Evolutionary conservation across 2,329 filamentous ascomycete species (phyloP).

Genomic region (Monosporascus sp.): DNA sequence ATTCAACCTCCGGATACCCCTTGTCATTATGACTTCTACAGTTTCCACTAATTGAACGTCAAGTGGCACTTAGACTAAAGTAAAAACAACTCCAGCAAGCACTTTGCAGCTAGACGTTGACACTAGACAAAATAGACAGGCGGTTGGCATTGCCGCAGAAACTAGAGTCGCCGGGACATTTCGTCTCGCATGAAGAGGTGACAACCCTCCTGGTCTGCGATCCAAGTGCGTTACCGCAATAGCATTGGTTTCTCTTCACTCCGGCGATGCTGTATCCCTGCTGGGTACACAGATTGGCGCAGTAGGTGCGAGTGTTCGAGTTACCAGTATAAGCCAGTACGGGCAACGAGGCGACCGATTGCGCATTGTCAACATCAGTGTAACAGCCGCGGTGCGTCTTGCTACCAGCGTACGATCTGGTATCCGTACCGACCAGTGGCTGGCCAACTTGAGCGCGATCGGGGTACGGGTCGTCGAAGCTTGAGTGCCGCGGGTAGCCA

Average conservation of each 20-base stretch:
- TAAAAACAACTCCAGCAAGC: too few relatives aligned
- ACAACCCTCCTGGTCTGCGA: constrained; percentile 1
- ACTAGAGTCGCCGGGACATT: constrained; percentile 1
- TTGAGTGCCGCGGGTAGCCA: constrained; percentile 1
- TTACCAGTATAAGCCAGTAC: constrained; percentile 1
- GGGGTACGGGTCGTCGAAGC: constrained; percentile 1
- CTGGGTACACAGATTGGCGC: neutral
- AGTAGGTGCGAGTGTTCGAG: constrained; percentile 1
- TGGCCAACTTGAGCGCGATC: neutral
- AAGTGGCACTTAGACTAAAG: too few relatives aligned
- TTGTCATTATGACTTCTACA: too few relatives aligned
- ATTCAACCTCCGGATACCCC: too few relatives aligned
- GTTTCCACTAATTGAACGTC: too few relatives aligned
- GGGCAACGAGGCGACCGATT: neutral
- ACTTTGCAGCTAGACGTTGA: neutral
- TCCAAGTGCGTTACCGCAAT: constrained; percentile 1
- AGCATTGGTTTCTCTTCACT: neutral
- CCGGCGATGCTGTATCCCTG: constrained; percentile 2
- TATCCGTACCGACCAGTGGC: constrained; percentile 1
- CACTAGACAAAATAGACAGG: constrained; percentile 2
- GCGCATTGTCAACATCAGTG: constrained; percentile 1
- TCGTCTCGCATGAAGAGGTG: constrained; percentile 2
- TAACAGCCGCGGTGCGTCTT: constrained; percentile 4
- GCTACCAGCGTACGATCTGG: neutral
- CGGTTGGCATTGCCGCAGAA: constrained; percentile 1